Evolutionary conservation across 2,329 filamentous ascomycete species (phyloP), one percentile per base, ranked within the genome.

Genomic region (Penicillium glabrum): DNA sequence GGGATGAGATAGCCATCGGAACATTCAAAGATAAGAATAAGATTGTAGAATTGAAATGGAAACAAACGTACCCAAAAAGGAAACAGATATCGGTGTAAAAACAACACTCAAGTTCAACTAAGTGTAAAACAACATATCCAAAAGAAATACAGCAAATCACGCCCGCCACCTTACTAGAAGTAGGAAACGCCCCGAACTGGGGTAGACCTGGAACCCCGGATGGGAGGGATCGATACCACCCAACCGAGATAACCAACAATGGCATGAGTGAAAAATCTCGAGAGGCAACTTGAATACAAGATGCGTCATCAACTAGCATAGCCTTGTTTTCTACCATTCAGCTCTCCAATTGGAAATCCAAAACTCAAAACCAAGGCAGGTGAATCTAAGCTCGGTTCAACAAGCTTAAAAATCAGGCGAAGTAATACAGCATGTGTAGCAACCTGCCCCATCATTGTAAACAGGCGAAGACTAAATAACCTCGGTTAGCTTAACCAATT

Each of bases 381-480:
- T 4, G 26, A 24, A 24, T 5, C 31, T 8, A 37, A 49, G 29
- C 33, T 49, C 11, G 14, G 21, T n/a, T 8, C 4, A 21, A 37
- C 21, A 24, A 19, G 16, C 26, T 19, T 57, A 59, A 27, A 59
- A 59, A 5, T 59, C 57, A 29, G 47, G 44, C 29, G 58, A 26
- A 26, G 55, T 60, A 26, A 60, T 39, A 23, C 58, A 60, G 21
- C 58, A 60, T 21, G 45, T 29, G 47, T 52, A 60, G 26, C 58
- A 60, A 21, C 44, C 52, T 7, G 37, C 2, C 8, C 23, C 35
- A 19, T 19, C 16, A 33, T 50, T 51, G 16, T 49, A 58, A 11
- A 58, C 10, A 46, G 54, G 55, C 14, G 48, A 52, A 49, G 58
- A 35, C 58, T 58, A 47, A 44, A 47, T 3, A 13, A 35, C 24